Evolutionary conservation across 2,329 filamentous ascomycete genomes (phyloP).

Genomic region (Macrophomina tecta): DNA sequence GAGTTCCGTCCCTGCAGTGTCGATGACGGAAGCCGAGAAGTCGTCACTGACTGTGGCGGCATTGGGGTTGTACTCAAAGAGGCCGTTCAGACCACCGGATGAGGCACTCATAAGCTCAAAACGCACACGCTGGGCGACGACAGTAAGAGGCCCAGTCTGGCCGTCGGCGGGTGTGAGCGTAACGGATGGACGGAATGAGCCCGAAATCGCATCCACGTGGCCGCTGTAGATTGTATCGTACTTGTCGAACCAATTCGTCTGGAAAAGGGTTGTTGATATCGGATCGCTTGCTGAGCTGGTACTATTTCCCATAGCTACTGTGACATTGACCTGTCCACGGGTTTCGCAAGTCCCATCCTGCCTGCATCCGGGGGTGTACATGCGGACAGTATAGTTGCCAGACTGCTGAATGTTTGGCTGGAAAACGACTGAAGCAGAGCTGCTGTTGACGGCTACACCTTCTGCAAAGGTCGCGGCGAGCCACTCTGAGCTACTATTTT

Average conservation of each 20-base stretch:
- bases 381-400: conserved; percentile 87
- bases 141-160: conserved; percentile 67
- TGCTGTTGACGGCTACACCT: neutral
- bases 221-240: conserved; percentile 93
- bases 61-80: conserved; percentile 85
- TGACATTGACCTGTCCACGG: conserved; percentile 83
- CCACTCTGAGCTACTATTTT: conserved; percentile 75
- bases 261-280: conserved; percentile 71
- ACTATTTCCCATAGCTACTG: conserved; percentile 66
- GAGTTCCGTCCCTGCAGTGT: conserved; percentile 76
- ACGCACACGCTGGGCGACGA: conserved; percentile 89
- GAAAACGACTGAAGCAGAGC: conserved; percentile 73
- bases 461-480: conserved; percentile 69
- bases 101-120: conserved; percentile 77
- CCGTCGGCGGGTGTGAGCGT: conserved; percentile 73
- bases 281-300: conserved; percentile 46
- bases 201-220: conserved; percentile 75
- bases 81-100: conserved; percentile 81
- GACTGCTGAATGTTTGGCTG: conserved; percentile 83
- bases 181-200: conserved; percentile 78
- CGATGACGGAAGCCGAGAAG: conserved; percentile 75
- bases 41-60: conserved; percentile 64
- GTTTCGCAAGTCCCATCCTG: conserved; percentile 77
- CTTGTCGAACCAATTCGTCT: conserved; percentile 96
- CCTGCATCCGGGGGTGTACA: conserved; percentile 91